Base-by-base conservation (phyloP, 2,329 filamentous ascomycete genomes). In the Xylaria sp. region DNA sequence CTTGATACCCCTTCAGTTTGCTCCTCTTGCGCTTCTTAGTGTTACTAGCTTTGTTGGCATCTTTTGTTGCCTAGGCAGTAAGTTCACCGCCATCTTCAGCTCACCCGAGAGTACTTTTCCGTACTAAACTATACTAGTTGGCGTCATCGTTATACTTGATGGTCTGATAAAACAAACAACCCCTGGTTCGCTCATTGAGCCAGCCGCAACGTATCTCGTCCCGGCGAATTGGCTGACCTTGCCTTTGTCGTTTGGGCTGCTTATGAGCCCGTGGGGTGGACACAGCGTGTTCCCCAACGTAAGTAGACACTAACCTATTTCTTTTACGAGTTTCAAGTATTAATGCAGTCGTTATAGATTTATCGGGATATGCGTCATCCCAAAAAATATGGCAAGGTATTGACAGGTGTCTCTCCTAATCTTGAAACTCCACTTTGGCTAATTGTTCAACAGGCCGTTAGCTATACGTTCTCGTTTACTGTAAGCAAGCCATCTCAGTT, bases 11-110 rank as follows among this genome's bases (percentile, higher is more conserved):
- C 84, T 98, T 61, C 93, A 92, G 76, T 97, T 97, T 78, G 82
- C 97, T 39, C 95, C 96, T 0, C 82, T 98, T 68, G 89, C 93
- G 39, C 83, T 94, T 64, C 82, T 99, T 69, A 97, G 93, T 74
- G 93, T 97, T 76, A 97, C 93, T 30, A 97, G 93, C 78, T 90
- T 98, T 65, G 83, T 98, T 69, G 95, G 95, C n/a, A 97, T 99
- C 61, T 84, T 98, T 73, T 94, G 89, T 65, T 97, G 93, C 73
- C 91, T 97, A 72, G 90, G 90, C 75, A 98, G 93, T 95, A 83
- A 84, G 92, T 90, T 17, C 21, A 17, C 61, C 1, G 53, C 27
- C 30, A 32, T 61, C 0, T 54, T 66, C 30, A 64, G 9, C 42
- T 39, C 19, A 63, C 11, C 39, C 32, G 6, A 48, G 54, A 47